phyloP scores from a whole-genome alignment of 2,329 filamentous ascomycete species.

The Sporothrix dimorphospora region DNA sequence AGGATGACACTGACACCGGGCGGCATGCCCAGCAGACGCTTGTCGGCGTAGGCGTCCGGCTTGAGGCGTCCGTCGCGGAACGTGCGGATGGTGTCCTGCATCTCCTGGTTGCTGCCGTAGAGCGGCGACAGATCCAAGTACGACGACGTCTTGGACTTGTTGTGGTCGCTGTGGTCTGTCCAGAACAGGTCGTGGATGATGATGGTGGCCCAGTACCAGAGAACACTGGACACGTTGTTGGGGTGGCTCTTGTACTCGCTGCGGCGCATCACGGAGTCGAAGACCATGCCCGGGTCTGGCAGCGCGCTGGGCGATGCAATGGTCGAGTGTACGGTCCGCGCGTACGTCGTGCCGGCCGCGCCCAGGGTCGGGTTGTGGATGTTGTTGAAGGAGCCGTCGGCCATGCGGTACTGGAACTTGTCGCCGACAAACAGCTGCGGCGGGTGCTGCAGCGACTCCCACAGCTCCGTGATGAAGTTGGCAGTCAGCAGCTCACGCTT shows the following conservation, averaged over 20 bases:
- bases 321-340: constrained; percentile 64
- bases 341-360: constrained; percentile 68
- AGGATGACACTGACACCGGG: constrained; percentile 72
- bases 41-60: constrained; percentile 72
- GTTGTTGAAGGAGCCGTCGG: constrained; percentile 75
- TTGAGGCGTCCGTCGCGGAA: constrained; percentile 74
- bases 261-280: constrained; percentile 64
- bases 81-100: constrained; percentile 68
- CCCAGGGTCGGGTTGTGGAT: constrained; percentile 66
- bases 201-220: constrained; percentile 75
- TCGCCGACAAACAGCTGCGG: constrained; percentile 67
- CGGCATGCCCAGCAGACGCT: constrained; percentile 70
- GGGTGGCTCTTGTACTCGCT: constrained; percentile 61
- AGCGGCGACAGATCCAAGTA: constrained; percentile 73
- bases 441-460: constrained; percentile 73
- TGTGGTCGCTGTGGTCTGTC: constrained; percentile 64
- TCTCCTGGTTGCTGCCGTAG: constrained; percentile 69
- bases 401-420: constrained; percentile 65
- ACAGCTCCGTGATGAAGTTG: constrained; percentile 68
- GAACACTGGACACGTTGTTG: constrained; percentile 71
- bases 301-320: constrained; percentile 64
- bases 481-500: constrained; percentile 66
- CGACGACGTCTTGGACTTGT: constrained; percentile 67
- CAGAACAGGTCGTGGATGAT: constrained; percentile 76
- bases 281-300: constrained; percentile 67